phyloP scores from a whole-genome alignment of 1,139 yeast genomes.

The Hyphopichia fennica region DNA sequence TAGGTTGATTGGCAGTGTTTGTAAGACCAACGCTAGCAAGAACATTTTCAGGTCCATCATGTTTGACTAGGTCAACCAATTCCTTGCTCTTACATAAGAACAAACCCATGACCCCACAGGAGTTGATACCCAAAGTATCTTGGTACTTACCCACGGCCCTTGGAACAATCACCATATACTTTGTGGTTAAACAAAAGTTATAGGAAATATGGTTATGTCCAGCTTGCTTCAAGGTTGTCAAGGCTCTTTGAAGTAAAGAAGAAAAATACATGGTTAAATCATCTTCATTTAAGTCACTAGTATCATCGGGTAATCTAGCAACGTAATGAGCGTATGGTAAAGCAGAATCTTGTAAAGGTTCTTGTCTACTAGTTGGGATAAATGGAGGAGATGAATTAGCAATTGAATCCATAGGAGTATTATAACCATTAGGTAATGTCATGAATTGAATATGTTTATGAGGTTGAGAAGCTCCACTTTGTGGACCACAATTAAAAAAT shows the following conservation, averaged over 20 bases:
- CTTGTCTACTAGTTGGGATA: conserved; percentile 51
- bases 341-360: conserved; percentile 60
- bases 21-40: conserved; percentile 67
- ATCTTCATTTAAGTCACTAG: conserved; percentile 47
- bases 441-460: conserved; percentile 91
- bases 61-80: conserved; percentile 36
- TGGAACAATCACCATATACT: conserved; percentile 87
- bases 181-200: conserved; percentile 76
- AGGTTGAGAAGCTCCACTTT: conserved; percentile 90
- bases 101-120: conserved; percentile 80
- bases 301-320: conserved; percentile 56
- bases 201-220: conserved; percentile 55
- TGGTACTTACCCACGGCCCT: conserved; percentile 48
- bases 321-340: conserved; percentile 84
- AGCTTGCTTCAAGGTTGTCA: conserved; percentile 62
- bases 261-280: conserved; percentile 64
- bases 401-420: conserved; percentile 60
- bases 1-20: conserved; percentile 38
- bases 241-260: conserved; percentile 66
- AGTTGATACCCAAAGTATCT: conserved; percentile 62
- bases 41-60: conserved; percentile 46
- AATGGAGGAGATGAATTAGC: conserved; percentile 47
- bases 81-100: conserved; percentile 72
- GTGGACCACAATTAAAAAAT: conserved; percentile 84
- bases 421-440: conserved; percentile 60